Evolutionary conservation across 1,284 basidiomycete species (phyloP), one percentile per base, ranked within the genome.

Genomic region (Phylloporus gajari): DNA sequence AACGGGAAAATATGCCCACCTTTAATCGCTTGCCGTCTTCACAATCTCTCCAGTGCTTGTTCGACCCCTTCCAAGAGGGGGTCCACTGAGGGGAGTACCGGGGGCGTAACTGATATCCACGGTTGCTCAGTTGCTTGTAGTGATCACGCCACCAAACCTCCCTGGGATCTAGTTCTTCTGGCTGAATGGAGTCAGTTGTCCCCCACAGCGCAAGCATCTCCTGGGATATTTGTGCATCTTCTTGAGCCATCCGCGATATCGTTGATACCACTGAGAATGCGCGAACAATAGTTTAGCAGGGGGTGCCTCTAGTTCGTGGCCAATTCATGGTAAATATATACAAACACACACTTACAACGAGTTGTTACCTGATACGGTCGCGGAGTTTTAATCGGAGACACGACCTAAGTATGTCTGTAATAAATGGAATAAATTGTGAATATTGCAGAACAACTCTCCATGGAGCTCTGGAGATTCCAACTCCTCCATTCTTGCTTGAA

Each of bases 81-180:
- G 11, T 44, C 68, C 68, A 68, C 6, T 68, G 48, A 8, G 68
- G 68, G 5, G 68, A 35, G 13, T 68, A 68, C 9, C 68, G 68
- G 2, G 21, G 68, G 12, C 68, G 68, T 32, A 68, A 46, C 15
- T 58, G 40, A 27, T 68, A 68, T 58, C 68, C 68, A 17, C 40
- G 27, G 30, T 64, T 71, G 58, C 79, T 76, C 2, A 74, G 48
- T 11, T 30, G 53, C 30, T 66, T 0, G 40, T 67, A 73, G 5
- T 46, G 67, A 5, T 51, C 32, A 67, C 48, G 69, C 59, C 58
- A 64, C 70, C 58, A 69, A 58, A 60, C 51, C 51, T 67, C 66
- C 61, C 68, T 82, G 5, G 65, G 56, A 35, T 70, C 67, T 3
- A 70, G 65, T 40, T 73, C 59, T 12, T 69, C 72, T 11, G 67